A percentile compares a stretch with the other conserved stretches of the same genome.
These are phyloP conservation scores for Cladosporium colombiae DNA, from an alignment of 2,329 filamentous ascomycete genomes.

Conservation along the genomic window DNA sequence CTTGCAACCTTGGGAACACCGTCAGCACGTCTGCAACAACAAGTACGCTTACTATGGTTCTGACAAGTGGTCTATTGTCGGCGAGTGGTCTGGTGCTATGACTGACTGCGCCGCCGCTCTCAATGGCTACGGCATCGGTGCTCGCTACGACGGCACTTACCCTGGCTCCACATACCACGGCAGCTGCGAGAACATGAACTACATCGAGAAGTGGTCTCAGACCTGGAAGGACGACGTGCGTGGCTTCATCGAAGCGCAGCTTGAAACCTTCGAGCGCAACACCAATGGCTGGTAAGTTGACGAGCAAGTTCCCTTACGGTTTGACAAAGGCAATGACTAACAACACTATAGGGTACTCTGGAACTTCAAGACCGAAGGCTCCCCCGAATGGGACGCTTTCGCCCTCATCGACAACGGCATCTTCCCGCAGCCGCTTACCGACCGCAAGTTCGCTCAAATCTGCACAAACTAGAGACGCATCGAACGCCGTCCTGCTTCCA, in stretches of 20 bases:
- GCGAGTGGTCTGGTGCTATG: constrained; percentile 51
- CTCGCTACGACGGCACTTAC: constrained; percentile 61
- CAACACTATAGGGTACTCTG: constrained; percentile 46
- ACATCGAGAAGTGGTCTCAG: constrained; percentile 50
- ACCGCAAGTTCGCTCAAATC: constrained; percentile 26
- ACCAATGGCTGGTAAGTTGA: constrained; percentile 51
- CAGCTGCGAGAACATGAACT: constrained; percentile 55
- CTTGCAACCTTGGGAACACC: constrained; percentile 55
- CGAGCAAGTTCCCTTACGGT: no score
- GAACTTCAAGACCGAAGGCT: constrained; percentile 57
- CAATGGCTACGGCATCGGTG: constrained; percentile 58
- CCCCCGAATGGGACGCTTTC: constrained; percentile 54
- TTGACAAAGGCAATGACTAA: no score
- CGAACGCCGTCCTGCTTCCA: not conserved
- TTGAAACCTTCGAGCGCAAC: constrained; percentile 53
- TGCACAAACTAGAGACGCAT: constrained; percentile 21
- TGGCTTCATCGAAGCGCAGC: constrained; percentile 57
- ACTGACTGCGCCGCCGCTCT: constrained; percentile 57
- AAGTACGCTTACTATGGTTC: constrained; percentile 45
- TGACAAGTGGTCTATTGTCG: constrained; percentile 49
- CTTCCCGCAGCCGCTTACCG: constrained; percentile 47
- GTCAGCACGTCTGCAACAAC: constrained; percentile 58
- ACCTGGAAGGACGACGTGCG: constrained; percentile 49
- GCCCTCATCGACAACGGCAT: constrained; percentile 49
- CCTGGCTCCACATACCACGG: constrained; percentile 51